These are phyloP conservation scores for Hirsutella rhossiliensis DNA, from an alignment of 2,329 filamentous ascomycete genomes.

Conservation along the genomic window DNA sequence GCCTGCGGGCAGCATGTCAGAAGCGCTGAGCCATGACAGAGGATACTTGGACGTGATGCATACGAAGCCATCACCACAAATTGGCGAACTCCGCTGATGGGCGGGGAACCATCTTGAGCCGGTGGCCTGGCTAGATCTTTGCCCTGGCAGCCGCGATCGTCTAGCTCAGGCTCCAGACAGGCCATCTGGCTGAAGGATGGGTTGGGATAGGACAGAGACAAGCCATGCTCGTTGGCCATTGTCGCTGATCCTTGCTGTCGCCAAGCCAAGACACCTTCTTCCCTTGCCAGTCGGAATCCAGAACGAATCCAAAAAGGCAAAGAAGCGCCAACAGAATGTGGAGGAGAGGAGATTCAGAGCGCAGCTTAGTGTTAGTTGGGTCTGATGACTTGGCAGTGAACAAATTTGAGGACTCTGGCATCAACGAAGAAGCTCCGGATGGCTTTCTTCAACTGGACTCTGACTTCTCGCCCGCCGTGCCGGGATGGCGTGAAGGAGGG, in stretches of 20 bases:
- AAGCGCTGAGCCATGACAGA: too few relatives aligned
- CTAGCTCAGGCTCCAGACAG: neutral
- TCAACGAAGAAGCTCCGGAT: too few relatives aligned
- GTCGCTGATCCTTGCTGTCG: neutral
- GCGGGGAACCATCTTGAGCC: neutral
- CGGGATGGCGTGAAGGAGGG: neutral
- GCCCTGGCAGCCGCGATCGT: neutral
- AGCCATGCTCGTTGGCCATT: conserved; percentile 2
- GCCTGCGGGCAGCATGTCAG: conserved; percentile 19
- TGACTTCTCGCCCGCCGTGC: too few relatives aligned
- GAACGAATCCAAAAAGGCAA: neutral
- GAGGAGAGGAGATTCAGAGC: too few relatives aligned
- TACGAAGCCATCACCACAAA: conserved; percentile 23
- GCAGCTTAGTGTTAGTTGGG: too few relatives aligned
- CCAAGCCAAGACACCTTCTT: too few relatives aligned
- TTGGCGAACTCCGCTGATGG: conserved; percentile 11
- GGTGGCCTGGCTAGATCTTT: neutral
- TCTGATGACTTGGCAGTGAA: too few relatives aligned
- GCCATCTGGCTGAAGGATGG: conserved; percentile 12
- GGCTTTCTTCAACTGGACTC: too few relatives aligned
- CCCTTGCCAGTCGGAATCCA: too few relatives aligned
- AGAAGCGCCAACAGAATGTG: too few relatives aligned
- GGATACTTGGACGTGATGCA: neutral
- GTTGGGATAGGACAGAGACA: conserved; percentile 11
- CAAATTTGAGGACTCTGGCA: too few relatives aligned